Base-by-base conservation (phyloP, 768 basidiomycete species). In the Pilatotrama ljubarskyi region DNA sequence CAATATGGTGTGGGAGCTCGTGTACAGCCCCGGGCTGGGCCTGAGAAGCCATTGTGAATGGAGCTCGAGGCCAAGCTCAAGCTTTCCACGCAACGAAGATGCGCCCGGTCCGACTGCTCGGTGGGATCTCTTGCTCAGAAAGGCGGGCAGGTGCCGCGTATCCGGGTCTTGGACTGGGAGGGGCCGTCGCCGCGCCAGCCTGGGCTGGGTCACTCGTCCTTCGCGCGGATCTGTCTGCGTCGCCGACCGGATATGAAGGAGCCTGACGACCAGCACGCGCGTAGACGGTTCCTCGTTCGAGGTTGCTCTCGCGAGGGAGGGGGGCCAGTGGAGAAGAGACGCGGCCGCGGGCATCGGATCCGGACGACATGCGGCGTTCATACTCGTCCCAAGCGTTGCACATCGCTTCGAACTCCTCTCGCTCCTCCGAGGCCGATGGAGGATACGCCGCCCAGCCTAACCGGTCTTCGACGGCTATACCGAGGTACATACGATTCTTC, bases 31-130 rank as follows among this genome's bases (percentile, higher is more conserved):
- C 47, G 36, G 59, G 35, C 53, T 50, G 40, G 41, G 41, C 37
- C 41, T 42, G 40, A n/a, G 38, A 44, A 42, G 32, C 44, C n/a
- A 44, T 25, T 15, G n/a, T 25, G 22, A 14, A 10, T 14, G 48
- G 25, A 9, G 13, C 20, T 29, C 17, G 43, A 10, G 15, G 40
- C 37, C 44, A 50, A 14, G 48, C 46, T 60, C 53, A 73, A 46
- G 76, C 68, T 72, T 86, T 87, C 83, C 85, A 84, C 50, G 82
- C 84, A 13, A 82, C 80, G 66, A 82, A 83, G 8, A 82, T 78
- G 38, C 80, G 78, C 58, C 84, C 71, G 15, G 78, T 77, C 48
- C 85, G 77, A 70, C 84, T 83, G n/a, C 83, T 52, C 55, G 46
- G 55, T 11, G 60, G 49, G 2, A 38, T 11, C 18, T 46, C 50